Evolutionary conservation across 176 grass and related monocot genomes (phyloP), one percentile per base, ranked within the genome.

Genomic region (Aegilops bicornis): DNA sequence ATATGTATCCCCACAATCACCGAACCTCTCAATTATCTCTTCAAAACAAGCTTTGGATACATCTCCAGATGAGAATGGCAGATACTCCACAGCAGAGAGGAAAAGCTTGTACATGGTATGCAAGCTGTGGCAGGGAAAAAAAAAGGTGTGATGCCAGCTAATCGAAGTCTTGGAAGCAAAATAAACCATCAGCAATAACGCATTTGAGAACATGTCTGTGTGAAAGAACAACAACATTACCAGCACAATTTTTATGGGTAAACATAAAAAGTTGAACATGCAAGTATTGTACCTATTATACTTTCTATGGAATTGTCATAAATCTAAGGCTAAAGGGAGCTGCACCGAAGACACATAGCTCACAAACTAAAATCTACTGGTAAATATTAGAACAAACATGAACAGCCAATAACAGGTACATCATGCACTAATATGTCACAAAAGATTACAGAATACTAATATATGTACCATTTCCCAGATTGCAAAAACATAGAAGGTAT

Each of bases 1-100:
- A 60, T 19, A 36, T 60, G 32, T 76, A 91, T 79, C 65, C 36
- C 62, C 10, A 75, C 20, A 45, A 82, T 84, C 59, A 91, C 33
- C 86, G 66, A 80, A 98, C 96, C 91, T 98, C 75, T 98, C 96
- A 84, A 98, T 91, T 64, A 98, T 95, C 59, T 98, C 96, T 85
- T 98, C 91, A 82, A 98, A 95, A 92, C 81, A 91, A 84, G 93
- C 90, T 66, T 91, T 94, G 35, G 86, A 91, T 37, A 42, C 83
- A 88, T 95, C 90, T 64, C 76, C 82, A 64, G 88, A 91, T 24
- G 91, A 91, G 84, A 98, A 98, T 24, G 96, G 91, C 76, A 98
- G 82, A 88, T 98, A 98, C 66, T 98, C 91, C 74, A 98, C 88
- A 82, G 91, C 93, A 69, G 94, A 94, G 60, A 92, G 88, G 79